These are phyloP conservation scores for Cordyceps cicadae DNA, from an alignment of 2,329 filamentous ascomycete genomes.

Conservation along the genomic window DNA sequence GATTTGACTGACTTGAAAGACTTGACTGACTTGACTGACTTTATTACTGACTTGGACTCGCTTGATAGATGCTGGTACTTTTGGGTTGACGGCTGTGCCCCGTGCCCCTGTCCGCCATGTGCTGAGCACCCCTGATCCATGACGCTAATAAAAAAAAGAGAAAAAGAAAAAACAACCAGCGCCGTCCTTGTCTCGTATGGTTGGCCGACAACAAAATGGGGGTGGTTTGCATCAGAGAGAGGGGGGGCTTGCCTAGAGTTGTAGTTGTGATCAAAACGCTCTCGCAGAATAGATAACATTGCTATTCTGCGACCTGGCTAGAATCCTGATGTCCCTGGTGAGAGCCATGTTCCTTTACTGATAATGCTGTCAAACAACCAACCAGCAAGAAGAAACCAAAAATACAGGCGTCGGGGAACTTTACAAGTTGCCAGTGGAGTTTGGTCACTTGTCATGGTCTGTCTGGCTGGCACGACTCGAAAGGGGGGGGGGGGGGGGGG, in stretches of 20 bases:
- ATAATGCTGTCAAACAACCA: no score
- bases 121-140: slow-evolving; percentile 2
- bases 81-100: not conserved
- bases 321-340: not conserved
- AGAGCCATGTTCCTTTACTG: not conserved
- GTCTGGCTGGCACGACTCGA: not conserved
- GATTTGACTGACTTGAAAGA: no score
- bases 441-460: not conserved
- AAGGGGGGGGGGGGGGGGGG: not conserved
- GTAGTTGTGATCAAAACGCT: not conserved
- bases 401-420: not conserved
- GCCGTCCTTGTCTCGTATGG: not conserved
- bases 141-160: not conserved
- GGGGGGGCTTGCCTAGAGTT: no score
- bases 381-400: not conserved
- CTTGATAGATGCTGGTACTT: not conserved
- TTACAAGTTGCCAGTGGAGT: not conserved
- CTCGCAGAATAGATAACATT: not conserved
- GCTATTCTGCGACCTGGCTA: not conserved
- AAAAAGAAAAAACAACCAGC: not conserved
- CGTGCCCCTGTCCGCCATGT: slow-evolving; percentile 8
- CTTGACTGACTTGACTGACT: no score
- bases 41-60: no score
- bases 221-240: not conserved
- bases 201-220: not conserved